Conservation (phyloP, 345 rosid species). For the Populus simonii region DNA sequence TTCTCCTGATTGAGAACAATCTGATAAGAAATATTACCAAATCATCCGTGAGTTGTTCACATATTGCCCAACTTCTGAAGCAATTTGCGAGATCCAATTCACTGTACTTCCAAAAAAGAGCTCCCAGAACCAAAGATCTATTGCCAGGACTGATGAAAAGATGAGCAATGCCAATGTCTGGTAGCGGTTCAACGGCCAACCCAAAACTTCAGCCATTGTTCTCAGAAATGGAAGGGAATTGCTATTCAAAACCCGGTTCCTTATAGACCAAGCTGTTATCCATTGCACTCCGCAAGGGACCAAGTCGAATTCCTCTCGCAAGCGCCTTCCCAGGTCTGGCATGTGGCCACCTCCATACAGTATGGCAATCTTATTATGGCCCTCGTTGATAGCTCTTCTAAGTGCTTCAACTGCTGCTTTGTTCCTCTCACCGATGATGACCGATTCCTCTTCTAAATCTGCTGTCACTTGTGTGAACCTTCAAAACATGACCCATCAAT, state of each 20-base stretch:
- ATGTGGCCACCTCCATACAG: conserved; percentile 97
- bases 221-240: conserved; percentile 61
- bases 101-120: conserved; percentile 60
- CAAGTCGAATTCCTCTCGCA: conserved; percentile 70
- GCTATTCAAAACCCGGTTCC: conserved; percentile 42
- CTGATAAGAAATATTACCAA: conserved; percentile 9
- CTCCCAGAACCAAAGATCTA: conserved; percentile 91
- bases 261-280: conserved; percentile 93
- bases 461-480: conserved; percentile 76
- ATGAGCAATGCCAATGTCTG: conserved; percentile 79
- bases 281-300: conserved; percentile 66
- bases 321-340: conserved; percentile 86
- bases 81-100: conserved; percentile 54
- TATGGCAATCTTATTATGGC: conserved; percentile 70
- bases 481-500: conserved; percentile 13
- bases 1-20: background rate
- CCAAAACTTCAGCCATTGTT: conserved; percentile 61
- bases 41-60: conserved; percentile 38
- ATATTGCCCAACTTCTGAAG: conserved; percentile 35
- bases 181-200: conserved; percentile 88
- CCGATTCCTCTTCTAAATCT: conserved; percentile 73
- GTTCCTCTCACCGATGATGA: conserved; percentile 92
- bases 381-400: conserved; percentile 56
- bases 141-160: conserved; percentile 67
- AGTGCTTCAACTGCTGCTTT: conserved; percentile 68